Evolutionary conservation across 805 yeast species (phyloP).

Genomic region (Ogataea neopini): DNA sequence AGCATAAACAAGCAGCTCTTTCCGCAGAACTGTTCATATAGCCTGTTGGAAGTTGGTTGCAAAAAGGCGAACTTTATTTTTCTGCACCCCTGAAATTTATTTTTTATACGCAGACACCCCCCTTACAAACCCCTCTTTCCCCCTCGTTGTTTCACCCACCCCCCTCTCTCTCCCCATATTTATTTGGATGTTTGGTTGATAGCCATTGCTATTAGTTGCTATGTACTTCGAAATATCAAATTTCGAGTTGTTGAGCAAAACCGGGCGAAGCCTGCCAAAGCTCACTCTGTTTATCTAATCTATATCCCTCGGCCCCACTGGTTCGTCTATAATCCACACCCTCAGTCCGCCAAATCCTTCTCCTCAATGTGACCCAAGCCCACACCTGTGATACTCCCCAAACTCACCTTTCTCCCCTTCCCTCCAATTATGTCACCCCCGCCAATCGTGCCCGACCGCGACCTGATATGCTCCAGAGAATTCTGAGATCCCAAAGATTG

Average conservation of each 20-base stretch:
- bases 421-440: constrained; percentile 19
- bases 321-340: no score
- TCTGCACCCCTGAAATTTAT: not conserved
- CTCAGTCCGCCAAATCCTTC: not conserved
- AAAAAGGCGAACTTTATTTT: no score
- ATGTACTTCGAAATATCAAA: no score
- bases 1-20: not conserved
- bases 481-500: constrained; percentile 13
- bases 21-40: not conserved
- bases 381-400: constrained; percentile 3
- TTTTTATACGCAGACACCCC: not conserved
- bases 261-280: no score
- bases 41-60: not conserved
- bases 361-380: constrained; percentile 11
- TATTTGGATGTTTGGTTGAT: no score
- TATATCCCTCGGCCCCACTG: no score
- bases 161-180: no score
- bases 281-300: no score
- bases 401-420: constrained; percentile 14
- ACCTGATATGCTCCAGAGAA: constrained; percentile 16
- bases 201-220: not conserved
- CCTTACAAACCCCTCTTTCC: not conserved
- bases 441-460: constrained; percentile 27
- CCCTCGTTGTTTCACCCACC: no score
- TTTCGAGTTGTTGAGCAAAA: no score